phyloP scores from a whole-genome alignment of 2,329 filamentous ascomycete genomes.

The Shiraia sp. region DNA sequence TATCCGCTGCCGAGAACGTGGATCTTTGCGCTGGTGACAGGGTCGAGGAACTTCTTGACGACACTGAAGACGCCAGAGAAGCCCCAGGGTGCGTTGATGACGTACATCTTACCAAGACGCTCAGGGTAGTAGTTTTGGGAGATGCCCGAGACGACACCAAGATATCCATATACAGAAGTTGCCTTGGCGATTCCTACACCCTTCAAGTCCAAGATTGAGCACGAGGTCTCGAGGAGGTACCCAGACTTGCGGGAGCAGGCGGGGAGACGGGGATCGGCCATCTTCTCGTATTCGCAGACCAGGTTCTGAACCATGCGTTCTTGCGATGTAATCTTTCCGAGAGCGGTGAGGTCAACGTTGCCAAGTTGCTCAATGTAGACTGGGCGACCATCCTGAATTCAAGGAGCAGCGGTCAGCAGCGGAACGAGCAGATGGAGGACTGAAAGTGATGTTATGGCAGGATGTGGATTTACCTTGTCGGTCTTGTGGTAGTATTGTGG shows the following conservation, averaged over 20 bases:
- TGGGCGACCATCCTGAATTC: conserved; percentile 88
- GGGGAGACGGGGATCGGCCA: conserved; percentile 88
- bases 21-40: conserved; percentile 95
- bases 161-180: conserved; percentile 83
- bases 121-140: conserved; percentile 99
- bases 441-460: not conserved
- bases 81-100: conserved; percentile 98
- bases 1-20: conserved; percentile 82
- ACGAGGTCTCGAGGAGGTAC: conserved; percentile 92
- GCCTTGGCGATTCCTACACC: conserved; percentile 84
- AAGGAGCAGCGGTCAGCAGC: too few relatives aligned
- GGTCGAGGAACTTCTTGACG: conserved; percentile 93
- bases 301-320: conserved; percentile 97
- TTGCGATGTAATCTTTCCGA: conserved; percentile 89
- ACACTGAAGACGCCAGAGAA: conserved; percentile 85
- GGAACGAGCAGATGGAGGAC: not conserved
- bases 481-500: conserved; percentile 99
- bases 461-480: conserved; percentile 63
- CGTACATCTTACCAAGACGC: conserved; percentile 90
- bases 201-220: conserved; percentile 97
- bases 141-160: conserved; percentile 81
- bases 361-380: conserved; percentile 97
- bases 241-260: conserved; percentile 92
- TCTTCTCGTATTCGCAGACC: conserved; percentile 95
- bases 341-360: conserved; percentile 84